Conservation (phyloP, 2,329 filamentous ascomycete genomes). For the Trichophyton equinum region DNA sequence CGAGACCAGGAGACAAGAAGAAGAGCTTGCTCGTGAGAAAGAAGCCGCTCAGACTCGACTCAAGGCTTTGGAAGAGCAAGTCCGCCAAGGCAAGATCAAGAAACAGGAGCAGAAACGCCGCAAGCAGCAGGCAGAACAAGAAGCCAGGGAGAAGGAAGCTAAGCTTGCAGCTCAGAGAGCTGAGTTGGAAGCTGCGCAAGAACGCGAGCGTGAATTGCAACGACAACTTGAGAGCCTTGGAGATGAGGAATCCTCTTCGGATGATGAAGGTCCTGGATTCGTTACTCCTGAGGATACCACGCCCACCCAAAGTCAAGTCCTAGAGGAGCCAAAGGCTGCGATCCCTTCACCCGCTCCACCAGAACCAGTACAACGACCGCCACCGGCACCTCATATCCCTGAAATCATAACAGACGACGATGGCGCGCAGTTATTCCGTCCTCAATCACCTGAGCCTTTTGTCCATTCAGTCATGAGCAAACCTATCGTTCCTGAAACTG, state of each 20-base stretch:
- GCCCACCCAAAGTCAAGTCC: slow-evolving; percentile 45
- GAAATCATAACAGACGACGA: slow-evolving; percentile 6
- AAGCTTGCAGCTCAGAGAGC: slow-evolving; percentile 73
- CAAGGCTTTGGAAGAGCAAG: slow-evolving; percentile 83
- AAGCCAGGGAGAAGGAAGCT: slow-evolving; percentile 77
- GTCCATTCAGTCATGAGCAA: slow-evolving; percentile 29
- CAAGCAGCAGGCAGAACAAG: slow-evolving; percentile 76
- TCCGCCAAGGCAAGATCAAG: slow-evolving; percentile 82
- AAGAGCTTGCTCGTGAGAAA: slow-evolving; percentile 66
- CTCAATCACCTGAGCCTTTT: slow-evolving; percentile 23
- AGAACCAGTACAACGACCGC: slow-evolving; percentile 27
- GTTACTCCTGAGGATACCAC: slow-evolving; percentile 51
- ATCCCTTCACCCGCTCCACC: slow-evolving; percentile 18
- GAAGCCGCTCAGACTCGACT: slow-evolving; percentile 71
- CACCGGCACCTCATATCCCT: slow-evolving; percentile 5
- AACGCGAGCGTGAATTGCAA: slow-evolving; percentile 80
- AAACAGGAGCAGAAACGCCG: slow-evolving; percentile 92
- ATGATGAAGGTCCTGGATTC: slow-evolving; percentile 66
- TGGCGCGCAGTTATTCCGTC: not conserved
- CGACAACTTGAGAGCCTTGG: slow-evolving; percentile 70
- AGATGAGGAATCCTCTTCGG: slow-evolving; percentile 57
- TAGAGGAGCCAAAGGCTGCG: slow-evolving; percentile 27
- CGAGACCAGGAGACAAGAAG: slow-evolving; percentile 61
- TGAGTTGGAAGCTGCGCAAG: slow-evolving; percentile 81
- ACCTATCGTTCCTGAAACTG: slow-evolving; percentile 47